A percentile compares a stretch with the other conserved stretches of the same genome.
Evolutionary conservation across 768 basidiomycete genomes (phyloP).

Genomic region (Rhizopogon vesiculosus): DNA sequence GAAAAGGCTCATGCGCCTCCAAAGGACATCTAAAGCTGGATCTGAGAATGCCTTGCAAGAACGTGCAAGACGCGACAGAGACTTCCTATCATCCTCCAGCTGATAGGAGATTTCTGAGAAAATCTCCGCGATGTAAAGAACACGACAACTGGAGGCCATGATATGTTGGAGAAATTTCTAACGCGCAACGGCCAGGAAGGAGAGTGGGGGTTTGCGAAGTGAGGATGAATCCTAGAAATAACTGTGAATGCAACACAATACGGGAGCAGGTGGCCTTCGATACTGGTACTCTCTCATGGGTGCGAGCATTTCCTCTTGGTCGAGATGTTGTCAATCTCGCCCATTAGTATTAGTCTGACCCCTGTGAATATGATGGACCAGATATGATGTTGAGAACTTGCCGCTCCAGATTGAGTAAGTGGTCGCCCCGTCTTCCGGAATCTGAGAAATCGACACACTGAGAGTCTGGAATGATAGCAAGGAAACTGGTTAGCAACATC

Average conservation of each 20-base stretch:
- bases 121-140: constrained; percentile 13
- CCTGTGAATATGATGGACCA: background rate
- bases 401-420: background rate
- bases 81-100: constrained; percentile 8
- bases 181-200: background rate
- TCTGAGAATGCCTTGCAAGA: constrained; percentile 9
- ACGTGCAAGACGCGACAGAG: constrained; percentile 4
- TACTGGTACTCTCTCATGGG: background rate
- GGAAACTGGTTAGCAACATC: background rate
- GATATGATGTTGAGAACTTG: background rate
- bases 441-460: background rate
- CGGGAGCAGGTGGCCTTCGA: background rate
- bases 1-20: constrained; percentile 16
- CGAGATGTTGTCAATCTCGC: background rate
- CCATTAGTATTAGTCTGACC: background rate
- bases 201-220: background rate
- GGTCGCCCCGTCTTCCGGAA: background rate
- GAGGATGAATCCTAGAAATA: background rate
- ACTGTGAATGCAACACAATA: background rate
- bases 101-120: constrained; percentile 8
- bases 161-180: background rate
- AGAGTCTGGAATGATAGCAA: no score
- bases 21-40: constrained; percentile 12
- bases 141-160: background rate
- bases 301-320: background rate